Percentiles rank a stretch among this genome's conserved stretches.
Conservation (phyloP, 371 early-diverging fungal species). For the Cokeromyces recurvatus region DNA sequence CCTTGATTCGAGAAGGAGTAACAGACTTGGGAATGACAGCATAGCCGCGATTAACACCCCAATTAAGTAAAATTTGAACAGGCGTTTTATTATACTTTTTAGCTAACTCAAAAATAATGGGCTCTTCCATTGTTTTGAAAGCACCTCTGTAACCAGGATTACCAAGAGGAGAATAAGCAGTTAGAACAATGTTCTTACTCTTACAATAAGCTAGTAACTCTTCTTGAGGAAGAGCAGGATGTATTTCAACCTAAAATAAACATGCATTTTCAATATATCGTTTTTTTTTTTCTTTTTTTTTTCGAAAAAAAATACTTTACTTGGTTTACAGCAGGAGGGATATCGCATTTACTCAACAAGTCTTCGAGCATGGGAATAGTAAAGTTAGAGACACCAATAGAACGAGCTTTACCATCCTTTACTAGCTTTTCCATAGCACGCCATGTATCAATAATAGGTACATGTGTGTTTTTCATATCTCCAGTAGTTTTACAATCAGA, state of each 20-base stretch:
- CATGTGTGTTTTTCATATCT: conserved; percentile 31
- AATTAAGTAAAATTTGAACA: conserved; percentile 73
- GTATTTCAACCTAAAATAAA: too few species aligned
- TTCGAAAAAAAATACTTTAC: too few species aligned
- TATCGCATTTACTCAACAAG: conserved; percentile 59
- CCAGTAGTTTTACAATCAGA: conserved; percentile 14
- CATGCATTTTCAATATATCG: too few species aligned
- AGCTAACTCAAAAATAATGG: conserved; percentile 49
- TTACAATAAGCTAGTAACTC: conserved; percentile 35
- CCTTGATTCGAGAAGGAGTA: conserved; percentile 40
- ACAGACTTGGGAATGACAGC: conserved; percentile 59
- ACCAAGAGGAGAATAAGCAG: conserved; percentile 44
- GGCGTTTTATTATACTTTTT: conserved; percentile 62
- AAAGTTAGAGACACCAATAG: conserved; percentile 68
- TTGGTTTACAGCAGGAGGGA: conserved; percentile 84
- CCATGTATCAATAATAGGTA: conserved; percentile 65
- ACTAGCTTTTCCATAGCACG: conserved; percentile 69
- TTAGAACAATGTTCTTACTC: conserved; percentile 32
- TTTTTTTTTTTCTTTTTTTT: too few species aligned
- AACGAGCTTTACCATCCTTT: conserved; percentile 53
- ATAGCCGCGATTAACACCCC: conserved; percentile 69
- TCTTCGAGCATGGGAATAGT: conserved; percentile 64
- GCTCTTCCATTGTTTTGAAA: conserved; percentile 21
- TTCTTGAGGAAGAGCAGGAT: conserved; percentile 45
- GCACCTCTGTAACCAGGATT: conserved; percentile 26